Evolutionary conservation across 805 yeast genomes (phyloP).

Genomic region (Candida silvicultrix): DNA sequence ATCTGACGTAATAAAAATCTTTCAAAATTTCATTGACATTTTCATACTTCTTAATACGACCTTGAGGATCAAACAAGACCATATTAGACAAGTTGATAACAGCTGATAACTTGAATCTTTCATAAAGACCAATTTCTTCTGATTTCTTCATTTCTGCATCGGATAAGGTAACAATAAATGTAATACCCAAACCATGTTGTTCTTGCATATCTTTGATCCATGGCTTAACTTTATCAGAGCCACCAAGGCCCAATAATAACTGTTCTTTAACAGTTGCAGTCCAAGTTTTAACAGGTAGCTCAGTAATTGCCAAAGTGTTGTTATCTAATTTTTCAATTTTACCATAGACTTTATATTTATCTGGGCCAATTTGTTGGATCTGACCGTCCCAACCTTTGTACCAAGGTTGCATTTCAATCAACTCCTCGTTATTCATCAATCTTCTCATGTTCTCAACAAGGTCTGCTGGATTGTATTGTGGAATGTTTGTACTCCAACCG

Average conservation of each 20-base stretch:
- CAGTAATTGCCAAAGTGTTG: slow-evolving; percentile 80
- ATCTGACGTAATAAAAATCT: slow-evolving; percentile 80
- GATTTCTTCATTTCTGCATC: slow-evolving; percentile 83
- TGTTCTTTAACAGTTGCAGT: slow-evolving; percentile 85
- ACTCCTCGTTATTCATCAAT: slow-evolving; percentile 66
- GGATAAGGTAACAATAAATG: slow-evolving; percentile 68
- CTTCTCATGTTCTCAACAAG: slow-evolving; percentile 67
- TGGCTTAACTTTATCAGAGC: slow-evolving; percentile 65
- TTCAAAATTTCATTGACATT: slow-evolving; percentile 68
- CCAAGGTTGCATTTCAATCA: slow-evolving; percentile 84
- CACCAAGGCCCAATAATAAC: slow-evolving; percentile 63
- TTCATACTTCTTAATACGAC: slow-evolving; percentile 80
- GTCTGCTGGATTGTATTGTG: slow-evolving; percentile 84
- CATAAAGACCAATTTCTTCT: slow-evolving; percentile 67
- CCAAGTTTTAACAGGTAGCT: slow-evolving; percentile 91
- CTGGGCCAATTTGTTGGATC: slow-evolving; percentile 56
- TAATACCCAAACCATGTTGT: slow-evolving; percentile 79
- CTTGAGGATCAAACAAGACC: slow-evolving; percentile 92
- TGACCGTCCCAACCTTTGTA: slow-evolving; percentile 92
- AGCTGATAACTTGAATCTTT: slow-evolving; percentile 72
- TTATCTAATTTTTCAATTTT: slow-evolving; percentile 75
- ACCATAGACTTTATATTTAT: slow-evolving; percentile 73
- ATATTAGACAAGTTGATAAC: slow-evolving; percentile 72
- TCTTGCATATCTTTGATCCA: slow-evolving; percentile 96
- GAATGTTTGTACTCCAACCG: slow-evolving; percentile 95